These are phyloP conservation scores for Chlamydomonas eustigma DNA, from an alignment of 139 green algal genomes.

Conservation along the genomic window DNA sequence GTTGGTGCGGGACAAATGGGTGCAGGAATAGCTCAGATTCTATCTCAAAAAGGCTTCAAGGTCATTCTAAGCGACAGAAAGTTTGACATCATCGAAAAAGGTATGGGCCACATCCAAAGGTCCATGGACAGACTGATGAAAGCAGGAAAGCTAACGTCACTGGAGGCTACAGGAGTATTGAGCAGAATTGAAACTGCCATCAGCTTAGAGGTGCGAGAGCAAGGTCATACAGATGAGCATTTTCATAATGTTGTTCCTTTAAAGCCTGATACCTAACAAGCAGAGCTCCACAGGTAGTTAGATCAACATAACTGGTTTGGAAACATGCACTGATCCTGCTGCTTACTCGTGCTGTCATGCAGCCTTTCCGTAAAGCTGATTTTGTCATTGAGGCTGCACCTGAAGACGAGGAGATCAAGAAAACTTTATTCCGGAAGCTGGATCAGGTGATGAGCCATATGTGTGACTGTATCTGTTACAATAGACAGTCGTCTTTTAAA, in stretches of 20 bases:
- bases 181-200: conserved; percentile 14
- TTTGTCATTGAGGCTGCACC: conserved; percentile 85
- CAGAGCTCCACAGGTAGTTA: too few species aligned
- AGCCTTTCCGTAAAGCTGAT: conserved; percentile 55
- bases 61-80: conserved; percentile 13
- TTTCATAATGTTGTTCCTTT: too few species aligned
- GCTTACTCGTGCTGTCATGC: conserved; percentile 23
- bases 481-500: neutral
- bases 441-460: conserved; percentile 12
- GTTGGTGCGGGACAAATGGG: too few species aligned
- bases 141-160: conserved; percentile 21
- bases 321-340: too few species aligned
- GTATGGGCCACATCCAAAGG: conserved; percentile 15
- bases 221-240: too few species aligned
- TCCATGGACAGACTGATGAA: conserved; percentile 32
- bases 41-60: conserved; percentile 2
- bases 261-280: too few species aligned
- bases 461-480: too few species aligned
- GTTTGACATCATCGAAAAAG: conserved; percentile 12
- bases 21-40: conserved; percentile 5
- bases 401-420: conserved; percentile 80
- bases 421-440: conserved; percentile 54
- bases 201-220: conserved; percentile 15
- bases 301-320: too few species aligned
- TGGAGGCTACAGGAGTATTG: conserved; percentile 10